Evolutionary conservation across 768 basidiomycete species (phyloP).

Genomic region (Suillus brevipes): DNA sequence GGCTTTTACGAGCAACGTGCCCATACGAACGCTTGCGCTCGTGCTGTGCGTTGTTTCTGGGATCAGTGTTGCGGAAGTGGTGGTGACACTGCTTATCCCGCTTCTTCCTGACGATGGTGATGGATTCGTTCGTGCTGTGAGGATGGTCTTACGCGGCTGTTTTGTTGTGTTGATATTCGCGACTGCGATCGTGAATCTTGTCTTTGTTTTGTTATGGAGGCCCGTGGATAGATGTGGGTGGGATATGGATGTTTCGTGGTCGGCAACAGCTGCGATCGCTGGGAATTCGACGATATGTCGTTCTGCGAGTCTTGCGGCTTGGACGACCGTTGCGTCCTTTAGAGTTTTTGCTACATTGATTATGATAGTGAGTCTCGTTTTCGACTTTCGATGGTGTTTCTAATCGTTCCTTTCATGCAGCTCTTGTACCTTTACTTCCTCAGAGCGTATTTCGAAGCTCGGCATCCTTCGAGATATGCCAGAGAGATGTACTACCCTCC

Average conservation of each 20-base stretch:
- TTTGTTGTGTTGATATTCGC: constrained; percentile 50
- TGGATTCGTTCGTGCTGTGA: constrained; percentile 8
- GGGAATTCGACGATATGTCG: constrained; percentile 26
- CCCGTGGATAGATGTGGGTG: constrained; percentile 52
- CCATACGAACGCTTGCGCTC: constrained; percentile 31
- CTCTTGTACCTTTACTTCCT: constrained; percentile 23
- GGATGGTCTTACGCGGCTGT: constrained; percentile 37
- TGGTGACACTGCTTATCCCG: constrained; percentile 42
- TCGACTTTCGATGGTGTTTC: neutral
- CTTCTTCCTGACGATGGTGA: constrained; percentile 32
- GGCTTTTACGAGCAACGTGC: constrained; percentile 41
- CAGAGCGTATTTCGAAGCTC: constrained; percentile 16
- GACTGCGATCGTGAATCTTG: constrained; percentile 57
- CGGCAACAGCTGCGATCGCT: constrained; percentile 28
- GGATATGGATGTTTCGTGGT: constrained; percentile 72
- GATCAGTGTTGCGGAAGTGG: constrained; percentile 22
- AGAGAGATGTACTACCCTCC: constrained; percentile 16
- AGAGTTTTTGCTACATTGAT: constrained; percentile 54
- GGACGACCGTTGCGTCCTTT: constrained; percentile 53
- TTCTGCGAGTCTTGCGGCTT: constrained; percentile 42
- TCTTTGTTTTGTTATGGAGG: constrained; percentile 55
- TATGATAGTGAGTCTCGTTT: constrained; percentile 49
- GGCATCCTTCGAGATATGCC: constrained; percentile 20
- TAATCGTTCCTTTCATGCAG: constrained; percentile 13
- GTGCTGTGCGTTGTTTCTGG: constrained; percentile 26